Percentiles rank a stretch among this genome's conserved stretches.
Evolutionary conservation across 2,329 filamentous ascomycete genomes (phyloP).

Genomic region (Xylogone sp.): DNA sequence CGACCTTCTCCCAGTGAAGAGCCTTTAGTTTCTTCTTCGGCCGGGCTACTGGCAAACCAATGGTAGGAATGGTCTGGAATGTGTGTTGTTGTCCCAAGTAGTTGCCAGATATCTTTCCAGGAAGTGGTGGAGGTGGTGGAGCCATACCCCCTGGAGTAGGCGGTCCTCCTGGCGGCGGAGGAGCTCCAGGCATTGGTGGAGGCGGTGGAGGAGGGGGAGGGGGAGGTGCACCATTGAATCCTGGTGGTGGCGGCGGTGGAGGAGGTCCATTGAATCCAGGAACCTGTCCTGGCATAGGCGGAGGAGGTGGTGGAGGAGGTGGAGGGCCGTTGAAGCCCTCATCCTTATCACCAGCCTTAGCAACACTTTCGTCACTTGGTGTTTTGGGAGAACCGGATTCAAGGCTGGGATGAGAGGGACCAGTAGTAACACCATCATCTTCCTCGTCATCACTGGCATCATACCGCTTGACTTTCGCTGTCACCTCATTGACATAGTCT

Average conservation of each 20-base stretch:
- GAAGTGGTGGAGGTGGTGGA: conserved; percentile 57
- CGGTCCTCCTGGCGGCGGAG: conserved; percentile 36
- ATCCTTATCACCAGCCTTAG: conserved; percentile 13
- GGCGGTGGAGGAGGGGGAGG: conserved; percentile 42
- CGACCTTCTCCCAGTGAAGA: conserved; percentile 98
- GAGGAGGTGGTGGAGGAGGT: conserved; percentile 34
- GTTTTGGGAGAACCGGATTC: conserved; percentile 63
- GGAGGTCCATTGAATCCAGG: conserved; percentile 28
- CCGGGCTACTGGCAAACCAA: conserved; percentile 74
- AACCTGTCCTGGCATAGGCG: conserved; percentile 34
- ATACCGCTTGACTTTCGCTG: conserved; percentile 68
- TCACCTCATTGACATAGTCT: conserved; percentile 67
- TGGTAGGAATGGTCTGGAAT: conserved; percentile 50
- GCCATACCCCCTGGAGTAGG: conserved; percentile 46
- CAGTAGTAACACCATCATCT: conserved; percentile 67
- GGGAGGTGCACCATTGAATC: conserved; percentile 25
- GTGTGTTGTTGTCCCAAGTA: conserved; percentile 64
- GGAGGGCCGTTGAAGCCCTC: conserved; percentile 29
- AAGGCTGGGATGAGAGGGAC: conserved; percentile 70
- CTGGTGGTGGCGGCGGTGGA: conserved; percentile 41
- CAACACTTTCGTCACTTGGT: conserved; percentile 26
- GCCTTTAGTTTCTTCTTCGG: conserved; percentile 99
- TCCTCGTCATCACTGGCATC: conserved; percentile 48
- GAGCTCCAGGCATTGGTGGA: conserved; percentile 36
- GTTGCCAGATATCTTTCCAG: conserved; percentile 68